Conservation (phyloP, 164 flowering plant species). For the Berberis thunbergii region DNA sequence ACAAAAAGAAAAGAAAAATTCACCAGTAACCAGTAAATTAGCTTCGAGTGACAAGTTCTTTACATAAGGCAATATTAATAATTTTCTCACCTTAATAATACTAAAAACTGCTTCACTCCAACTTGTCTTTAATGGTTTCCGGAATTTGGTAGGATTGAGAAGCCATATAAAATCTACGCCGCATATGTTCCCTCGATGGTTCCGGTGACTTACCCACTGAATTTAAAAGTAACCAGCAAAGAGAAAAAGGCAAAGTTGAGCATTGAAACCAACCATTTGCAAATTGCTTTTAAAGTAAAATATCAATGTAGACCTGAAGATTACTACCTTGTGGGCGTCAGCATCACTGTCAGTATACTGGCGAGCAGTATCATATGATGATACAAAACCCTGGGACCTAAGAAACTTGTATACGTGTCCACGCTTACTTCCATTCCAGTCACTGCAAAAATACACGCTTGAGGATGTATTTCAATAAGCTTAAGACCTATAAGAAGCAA, state of each 20-base stretch:
- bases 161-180: conserved; percentile 99
- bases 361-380: conserved; percentile 96
- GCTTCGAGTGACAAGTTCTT: too few relatives aligned
- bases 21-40: too few relatives aligned
- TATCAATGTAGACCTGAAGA: background rate
- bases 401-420: conserved; percentile 95
- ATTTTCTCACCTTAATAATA: conserved; percentile 70
- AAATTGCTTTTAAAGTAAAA: background rate
- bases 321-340: conserved; percentile 81
- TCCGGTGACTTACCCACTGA: conserved; percentile 97
- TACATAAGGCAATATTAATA: background rate
- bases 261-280: background rate
- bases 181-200: conserved; percentile 89
- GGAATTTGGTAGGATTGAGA: conserved; percentile 65
- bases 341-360: conserved; percentile 69
- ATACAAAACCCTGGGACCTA: conserved; percentile 90
- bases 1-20: background rate
- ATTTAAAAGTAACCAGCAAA: conserved; percentile 3
- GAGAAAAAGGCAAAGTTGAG: background rate
- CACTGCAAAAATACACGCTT: conserved; percentile 29
- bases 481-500: background rate
- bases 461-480: background rate
- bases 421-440: conserved; percentile 98
- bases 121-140: conserved; percentile 68
- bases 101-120: conserved; percentile 92